phyloP scores from a whole-genome alignment of 352 stramenopile genomes.

The Phytopythium aichiense region DNA sequence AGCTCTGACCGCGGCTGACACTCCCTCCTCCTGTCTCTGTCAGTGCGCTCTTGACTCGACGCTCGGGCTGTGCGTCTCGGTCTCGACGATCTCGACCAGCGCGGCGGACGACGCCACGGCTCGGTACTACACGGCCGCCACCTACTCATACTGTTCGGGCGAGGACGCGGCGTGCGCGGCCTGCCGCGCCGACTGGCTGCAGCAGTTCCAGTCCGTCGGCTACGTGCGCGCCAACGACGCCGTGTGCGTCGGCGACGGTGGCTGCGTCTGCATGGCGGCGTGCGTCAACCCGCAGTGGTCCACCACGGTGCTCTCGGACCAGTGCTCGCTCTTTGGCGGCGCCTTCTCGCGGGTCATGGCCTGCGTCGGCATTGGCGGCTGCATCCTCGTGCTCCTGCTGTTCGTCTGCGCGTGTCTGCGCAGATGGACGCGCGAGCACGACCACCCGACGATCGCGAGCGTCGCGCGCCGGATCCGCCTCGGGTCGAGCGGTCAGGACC shows the following conservation, averaged over 20 bases:
- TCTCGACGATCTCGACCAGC: neutral
- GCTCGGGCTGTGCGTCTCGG: conserved; percentile 13
- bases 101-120: neutral
- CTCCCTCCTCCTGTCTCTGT: conserved; percentile 2
- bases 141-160: conserved; percentile 16
- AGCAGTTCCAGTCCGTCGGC: neutral
- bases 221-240: conserved; percentile 10
- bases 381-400: conserved; percentile 1
- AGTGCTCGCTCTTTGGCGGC: conserved; percentile 1
- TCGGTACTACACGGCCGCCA: conserved; percentile 1
- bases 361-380: neutral
- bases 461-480: neutral
- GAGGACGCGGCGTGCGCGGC: conserved; percentile 10
- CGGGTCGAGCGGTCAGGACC: neutral
- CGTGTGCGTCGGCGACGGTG: conserved; percentile 8
- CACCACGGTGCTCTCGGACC: neutral
- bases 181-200: conserved; percentile 16
- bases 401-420: neutral
- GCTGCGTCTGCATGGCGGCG: conserved; percentile 12
- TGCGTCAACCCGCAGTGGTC: conserved; percentile 7
- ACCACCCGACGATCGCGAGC: neutral
- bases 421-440: neutral
- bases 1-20: neutral
- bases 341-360: conserved; percentile 3
- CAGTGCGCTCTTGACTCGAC: conserved; percentile 18